Percentiles rank a stretch among this genome's conserved stretches.
Conservation (phyloP, 2,329 filamentous ascomycete genomes). For the Microcyclosporella mali region DNA sequence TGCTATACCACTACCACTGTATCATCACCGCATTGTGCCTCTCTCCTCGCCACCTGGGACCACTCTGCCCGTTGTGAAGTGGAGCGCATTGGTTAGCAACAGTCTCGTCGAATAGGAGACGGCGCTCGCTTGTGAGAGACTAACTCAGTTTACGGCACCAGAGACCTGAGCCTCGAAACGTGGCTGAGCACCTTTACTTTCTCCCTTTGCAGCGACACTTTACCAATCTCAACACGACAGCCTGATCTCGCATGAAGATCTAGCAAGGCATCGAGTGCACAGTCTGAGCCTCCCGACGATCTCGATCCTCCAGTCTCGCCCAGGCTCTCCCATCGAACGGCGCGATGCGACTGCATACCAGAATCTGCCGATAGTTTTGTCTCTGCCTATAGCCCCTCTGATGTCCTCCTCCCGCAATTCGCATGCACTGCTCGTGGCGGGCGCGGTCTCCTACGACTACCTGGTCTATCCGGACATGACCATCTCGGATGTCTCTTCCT, state of each 20-base stretch:
- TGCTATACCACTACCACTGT: too few species aligned
- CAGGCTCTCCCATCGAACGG: slow-evolving; percentile 1
- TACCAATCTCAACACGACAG: too few species aligned
- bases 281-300: slow-evolving; percentile 8
- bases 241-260: neutral
- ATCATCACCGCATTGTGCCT: too few species aligned
- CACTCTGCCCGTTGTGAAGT: too few species aligned
- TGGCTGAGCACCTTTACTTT: too few species aligned
- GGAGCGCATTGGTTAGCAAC: too few species aligned
- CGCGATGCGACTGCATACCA: slow-evolving; percentile 2
- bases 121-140: too few species aligned
- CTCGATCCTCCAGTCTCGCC: slow-evolving; percentile 3
- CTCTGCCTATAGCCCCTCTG: slow-evolving; percentile 10
- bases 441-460: slow-evolving; percentile 30
- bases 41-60: too few species aligned
- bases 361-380: slow-evolving; percentile 1
- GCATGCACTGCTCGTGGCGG: slow-evolving; percentile 28
- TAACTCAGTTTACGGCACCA: too few species aligned
- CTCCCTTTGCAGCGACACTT: too few species aligned
- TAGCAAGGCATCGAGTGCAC: neutral
- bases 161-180: too few species aligned
- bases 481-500: neutral
- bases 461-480: slow-evolving; percentile 26
- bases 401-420: slow-evolving; percentile 14
- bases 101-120: too few species aligned